A percentile compares a stretch with the other conserved stretches of the same genome.
phyloP scores from a whole-genome alignment of 352 stramenopile genomes.

The Peronospora destructor region DNA sequence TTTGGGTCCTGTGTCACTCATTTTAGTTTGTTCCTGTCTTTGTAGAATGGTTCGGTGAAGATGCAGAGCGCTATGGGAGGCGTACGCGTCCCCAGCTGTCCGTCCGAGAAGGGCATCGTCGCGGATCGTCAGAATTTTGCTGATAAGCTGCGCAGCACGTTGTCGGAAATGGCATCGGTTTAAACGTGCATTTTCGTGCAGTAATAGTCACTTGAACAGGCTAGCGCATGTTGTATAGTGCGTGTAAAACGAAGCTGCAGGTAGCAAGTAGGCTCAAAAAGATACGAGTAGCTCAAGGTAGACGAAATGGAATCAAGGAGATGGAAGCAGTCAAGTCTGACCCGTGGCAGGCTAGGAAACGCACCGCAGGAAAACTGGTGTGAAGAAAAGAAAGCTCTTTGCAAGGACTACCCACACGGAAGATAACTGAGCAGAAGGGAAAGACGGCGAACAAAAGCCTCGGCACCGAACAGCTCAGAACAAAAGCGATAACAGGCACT shows the following conservation, averaged over 20 bases:
- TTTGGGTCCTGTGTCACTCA: not conserved
- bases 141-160: slow-evolving; percentile 72
- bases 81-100: slow-evolving; percentile 70
- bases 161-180: slow-evolving; percentile 83
- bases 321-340: slow-evolving; percentile 8
- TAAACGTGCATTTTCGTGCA: slow-evolving; percentile 20
- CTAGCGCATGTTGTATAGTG: not conserved
- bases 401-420: slow-evolving; percentile 5
- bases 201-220: not conserved
- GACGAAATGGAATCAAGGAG: slow-evolving; percentile 9
- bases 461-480: slow-evolving; percentile 8
- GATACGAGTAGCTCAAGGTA: not conserved
- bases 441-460: slow-evolving; percentile 9
- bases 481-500: slow-evolving; percentile 7
- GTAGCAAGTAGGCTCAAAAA: slow-evolving; percentile 1
- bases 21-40: slow-evolving; percentile 5
- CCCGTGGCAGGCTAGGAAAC: slow-evolving; percentile 1
- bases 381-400: too few relatives aligned
- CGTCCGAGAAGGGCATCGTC: slow-evolving; percentile 58
- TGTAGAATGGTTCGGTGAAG: slow-evolving; percentile 75
- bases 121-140: slow-evolving; percentile 75
- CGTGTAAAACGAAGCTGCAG: not conserved
- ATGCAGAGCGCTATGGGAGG: slow-evolving; percentile 75
- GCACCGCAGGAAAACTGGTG: not conserved
- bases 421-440: slow-evolving; percentile 27